Percentiles rank a stretch among this genome's conserved stretches.
Evolutionary conservation across 257 asterid genomes (phyloP).

Genomic region (Solanum gandarillasii): DNA sequence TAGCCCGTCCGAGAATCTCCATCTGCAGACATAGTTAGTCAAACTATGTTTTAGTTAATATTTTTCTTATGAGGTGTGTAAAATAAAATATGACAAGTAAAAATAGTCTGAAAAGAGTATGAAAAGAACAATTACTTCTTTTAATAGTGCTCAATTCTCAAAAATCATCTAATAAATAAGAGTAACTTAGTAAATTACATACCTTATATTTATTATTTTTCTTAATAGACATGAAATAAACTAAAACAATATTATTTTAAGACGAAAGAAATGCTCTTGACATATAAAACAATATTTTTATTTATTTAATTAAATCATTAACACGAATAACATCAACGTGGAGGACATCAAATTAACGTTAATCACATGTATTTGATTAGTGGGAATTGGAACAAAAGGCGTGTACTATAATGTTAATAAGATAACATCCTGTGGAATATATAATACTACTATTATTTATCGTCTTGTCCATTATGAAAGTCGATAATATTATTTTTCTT

Average conservation of each 20-base stretch:
- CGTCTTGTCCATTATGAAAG: not conserved
- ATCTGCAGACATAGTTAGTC: too few relatives aligned
- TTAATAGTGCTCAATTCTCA: too few relatives aligned
- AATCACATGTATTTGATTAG: not conserved
- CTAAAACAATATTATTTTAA: too few relatives aligned
- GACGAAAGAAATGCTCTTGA: too few relatives aligned
- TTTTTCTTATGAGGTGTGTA: accelerated
- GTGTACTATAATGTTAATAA: not conserved
- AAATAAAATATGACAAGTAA: too few relatives aligned
- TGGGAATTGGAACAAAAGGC: not conserved
- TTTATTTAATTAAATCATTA: too few relatives aligned
- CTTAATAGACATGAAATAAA: not conserved
- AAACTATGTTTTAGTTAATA: too few relatives aligned
- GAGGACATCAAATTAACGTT: not conserved
- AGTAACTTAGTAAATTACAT: not conserved
- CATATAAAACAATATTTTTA: too few relatives aligned
- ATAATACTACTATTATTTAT: not conserved
- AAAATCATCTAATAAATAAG: too few relatives aligned
- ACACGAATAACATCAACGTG: not conserved
- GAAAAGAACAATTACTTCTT: too few relatives aligned
- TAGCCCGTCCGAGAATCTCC: accelerated
- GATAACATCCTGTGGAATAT: not conserved
- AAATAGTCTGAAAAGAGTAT: not conserved
- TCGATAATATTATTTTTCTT: not conserved
- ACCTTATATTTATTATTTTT: too few relatives aligned